Base-by-base conservation (phyloP, 2,329 filamentous ascomycete genomes). In the Paecilomyces fulvus region DNA sequence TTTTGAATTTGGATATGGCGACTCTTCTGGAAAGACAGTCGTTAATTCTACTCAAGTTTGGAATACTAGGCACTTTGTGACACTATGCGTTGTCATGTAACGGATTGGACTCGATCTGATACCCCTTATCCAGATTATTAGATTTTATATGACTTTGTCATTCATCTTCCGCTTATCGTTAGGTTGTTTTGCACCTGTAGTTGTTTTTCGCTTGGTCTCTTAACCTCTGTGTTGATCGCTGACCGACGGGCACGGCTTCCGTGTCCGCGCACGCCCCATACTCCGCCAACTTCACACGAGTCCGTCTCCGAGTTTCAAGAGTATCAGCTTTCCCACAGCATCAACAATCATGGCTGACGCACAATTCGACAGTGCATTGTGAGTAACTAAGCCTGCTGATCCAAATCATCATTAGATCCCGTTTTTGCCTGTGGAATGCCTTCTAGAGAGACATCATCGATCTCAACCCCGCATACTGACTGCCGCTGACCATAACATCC, bases 351-450 rank as follows among this genome's bases (percentile, higher is more conserved):
- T 75, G 73, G 73, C 72, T 50, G 77, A 79, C 63, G 70, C 72
- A 62, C 77, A 79, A 68, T 79, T 78, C 60, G 77, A 79, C 61
- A 78, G 76, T 61, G 77, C 77, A 54, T 72, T 79, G 77, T 79
- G 70, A 72, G 74, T 71, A 31, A 30, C 51, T 30, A 49, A 31
- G 20, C 55, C 30, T 43, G 14, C 21, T 55, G 28, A 17, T 49
- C 20, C 50, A 8, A n/a, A 20, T 43, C 14, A 8, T 17, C 5
- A 7, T 17, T 17, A 43, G 14, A 17, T 17, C 4, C 6, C 5
- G 6, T 43, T 17, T 12, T 43, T 43, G 14, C 17, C n/a, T 9
- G n/a, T 17, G 37, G n/a, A 43, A 43, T n/a, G 7, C 10, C 37
- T 20, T n/a, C 37, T 9, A 8, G 37, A 43, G 14, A 12, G 14